Percentiles rank a stretch among this genome's conserved stretches.
Conservation (phyloP, 352 stramenopile genomes). For the Plasmopara viticola region DNA sequence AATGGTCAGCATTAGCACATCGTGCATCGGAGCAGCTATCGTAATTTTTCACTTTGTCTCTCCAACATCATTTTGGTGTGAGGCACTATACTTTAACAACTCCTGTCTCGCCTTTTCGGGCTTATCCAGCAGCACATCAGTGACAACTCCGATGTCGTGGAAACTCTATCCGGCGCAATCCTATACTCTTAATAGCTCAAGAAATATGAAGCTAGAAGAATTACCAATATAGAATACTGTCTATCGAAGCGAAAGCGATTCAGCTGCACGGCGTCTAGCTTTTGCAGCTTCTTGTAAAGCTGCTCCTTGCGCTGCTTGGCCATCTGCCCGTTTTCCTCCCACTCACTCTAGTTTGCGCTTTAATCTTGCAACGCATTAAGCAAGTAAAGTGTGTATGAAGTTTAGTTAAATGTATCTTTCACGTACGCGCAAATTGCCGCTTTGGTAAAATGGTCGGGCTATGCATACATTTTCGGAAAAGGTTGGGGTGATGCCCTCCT, state of each 20-base stretch:
- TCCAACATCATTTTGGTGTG: constrained; percentile 65
- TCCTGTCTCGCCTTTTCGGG: constrained; percentile 61
- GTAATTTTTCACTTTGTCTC: constrained; percentile 44
- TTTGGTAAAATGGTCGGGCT: too few relatives aligned
- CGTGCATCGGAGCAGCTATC: neutral
- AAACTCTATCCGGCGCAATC: constrained; percentile 28
- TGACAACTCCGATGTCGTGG: too few relatives aligned
- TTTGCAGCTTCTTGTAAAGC: constrained; percentile 43
- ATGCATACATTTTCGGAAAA: too few relatives aligned
- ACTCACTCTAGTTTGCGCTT: constrained; percentile 53
- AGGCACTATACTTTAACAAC: constrained; percentile 38
- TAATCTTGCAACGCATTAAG: constrained; percentile 26
- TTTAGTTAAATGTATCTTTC: neutral
- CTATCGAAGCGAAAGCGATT: constrained; percentile 62
- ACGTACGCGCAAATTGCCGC: constrained; percentile 51
- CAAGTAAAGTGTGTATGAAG: neutral
- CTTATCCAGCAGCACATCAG: constrained; percentile 58
- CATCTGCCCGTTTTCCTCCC: constrained; percentile 46
- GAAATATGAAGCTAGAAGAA: constrained; percentile 6
- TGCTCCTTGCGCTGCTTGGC: constrained; percentile 46
- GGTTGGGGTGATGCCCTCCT: too few relatives aligned
- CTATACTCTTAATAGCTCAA: neutral
- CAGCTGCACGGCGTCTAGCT: constrained; percentile 58
- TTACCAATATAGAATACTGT: constrained; percentile 42
- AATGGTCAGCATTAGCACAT: neutral